Conservation (phyloP, 768 basidiomycete genomes). For the Galerina sulciceps region DNA sequence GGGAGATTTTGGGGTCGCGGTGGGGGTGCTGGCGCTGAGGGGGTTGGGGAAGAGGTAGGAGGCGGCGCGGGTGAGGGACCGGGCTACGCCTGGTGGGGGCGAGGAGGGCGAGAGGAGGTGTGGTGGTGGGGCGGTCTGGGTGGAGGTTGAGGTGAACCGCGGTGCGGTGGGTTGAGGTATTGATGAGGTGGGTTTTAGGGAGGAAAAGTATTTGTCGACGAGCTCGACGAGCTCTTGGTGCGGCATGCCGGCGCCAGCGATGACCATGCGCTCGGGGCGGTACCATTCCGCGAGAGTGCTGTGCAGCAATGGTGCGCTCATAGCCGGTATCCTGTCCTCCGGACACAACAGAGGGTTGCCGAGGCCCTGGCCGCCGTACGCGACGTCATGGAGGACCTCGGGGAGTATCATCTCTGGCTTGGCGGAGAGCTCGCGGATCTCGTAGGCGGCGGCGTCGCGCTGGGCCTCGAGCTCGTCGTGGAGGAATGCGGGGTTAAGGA, state of each 20-base stretch:
- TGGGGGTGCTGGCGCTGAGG: slow-evolving; percentile 23
- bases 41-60: slow-evolving; percentile 69
- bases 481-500: slow-evolving; percentile 75
- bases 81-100: slow-evolving; percentile 55
- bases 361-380: slow-evolving; percentile 75
- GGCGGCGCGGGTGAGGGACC: slow-evolving; percentile 77
- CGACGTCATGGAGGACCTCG: slow-evolving; percentile 86
- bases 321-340: slow-evolving; percentile 73
- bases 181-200: slow-evolving; percentile 46
- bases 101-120: slow-evolving; percentile 63
- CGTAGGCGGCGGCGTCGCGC: slow-evolving; percentile 87
- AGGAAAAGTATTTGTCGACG: slow-evolving; percentile 82
- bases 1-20: slow-evolving; percentile 37
- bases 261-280: slow-evolving; percentile 91
- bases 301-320: slow-evolving; percentile 66
- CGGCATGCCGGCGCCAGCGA: slow-evolving; percentile 91
- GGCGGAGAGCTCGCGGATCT: slow-evolving; percentile 81
- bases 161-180: slow-evolving; percentile 26
- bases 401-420: slow-evolving; percentile 96
- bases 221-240: slow-evolving; percentile 90
- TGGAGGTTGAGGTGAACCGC: slow-evolving; percentile 26
- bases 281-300: slow-evolving; percentile 82
- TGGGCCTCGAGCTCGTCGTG: slow-evolving; percentile 83
- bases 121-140: slow-evolving; percentile 43
- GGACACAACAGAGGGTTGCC: slow-evolving; percentile 94